These are phyloP conservation scores for Babesia divergens DNA, from an alignment of 169 alveolate species.

Conservation along the genomic window DNA sequence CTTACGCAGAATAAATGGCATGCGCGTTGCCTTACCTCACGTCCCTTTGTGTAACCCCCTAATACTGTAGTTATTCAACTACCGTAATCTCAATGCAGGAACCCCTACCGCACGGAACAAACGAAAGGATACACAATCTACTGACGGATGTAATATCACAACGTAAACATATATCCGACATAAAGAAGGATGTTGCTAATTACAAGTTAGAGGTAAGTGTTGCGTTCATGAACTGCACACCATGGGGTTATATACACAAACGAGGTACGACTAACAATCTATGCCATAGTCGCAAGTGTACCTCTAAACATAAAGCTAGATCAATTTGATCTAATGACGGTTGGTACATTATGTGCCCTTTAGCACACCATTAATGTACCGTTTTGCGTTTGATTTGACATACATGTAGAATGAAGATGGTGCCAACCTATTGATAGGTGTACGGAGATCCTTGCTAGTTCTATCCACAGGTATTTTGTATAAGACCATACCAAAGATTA, in stretches of 20 bases:
- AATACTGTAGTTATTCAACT: too few relatives aligned
- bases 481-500: conserved; percentile 55
- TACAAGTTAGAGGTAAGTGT: conserved; percentile 10
- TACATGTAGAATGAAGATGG: neutral
- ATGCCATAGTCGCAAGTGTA: too few relatives aligned
- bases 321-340: too few relatives aligned
- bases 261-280: too few relatives aligned
- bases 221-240: too few relatives aligned
- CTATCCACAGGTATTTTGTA: conserved; percentile 41
- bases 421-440: neutral
- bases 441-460: neutral
- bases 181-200: conserved; percentile 13
- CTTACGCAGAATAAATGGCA: too few relatives aligned
- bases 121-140: neutral
- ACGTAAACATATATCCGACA: conserved; percentile 39
- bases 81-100: conserved; percentile 35
- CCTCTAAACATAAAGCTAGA: too few relatives aligned
- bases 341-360: neutral
- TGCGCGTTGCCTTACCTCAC: too few relatives aligned
- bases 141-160: conserved; percentile 10
- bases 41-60: too few relatives aligned
- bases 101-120: conserved; percentile 59
- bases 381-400: too few relatives aligned
- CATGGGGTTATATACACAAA: too few relatives aligned
- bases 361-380: neutral